phyloP scores from a whole-genome alignment of 345 rosid species.

The Acer yangbiense region DNA sequence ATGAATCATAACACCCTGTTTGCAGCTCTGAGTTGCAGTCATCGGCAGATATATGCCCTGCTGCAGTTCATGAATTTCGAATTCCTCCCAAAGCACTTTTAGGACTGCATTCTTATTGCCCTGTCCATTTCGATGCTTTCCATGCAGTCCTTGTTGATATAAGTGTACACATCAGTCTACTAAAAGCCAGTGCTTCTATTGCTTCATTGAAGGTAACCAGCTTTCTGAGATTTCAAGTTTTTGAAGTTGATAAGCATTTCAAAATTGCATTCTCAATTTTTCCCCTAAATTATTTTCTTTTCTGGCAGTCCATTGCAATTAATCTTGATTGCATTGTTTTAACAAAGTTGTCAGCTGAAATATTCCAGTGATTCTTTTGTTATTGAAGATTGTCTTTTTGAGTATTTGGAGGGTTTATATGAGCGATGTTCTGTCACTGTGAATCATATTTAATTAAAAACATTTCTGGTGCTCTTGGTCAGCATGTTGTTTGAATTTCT shows the following conservation, averaged over 20 bases:
- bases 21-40: slow-evolving; percentile 55
- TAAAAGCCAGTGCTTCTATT: slow-evolving; percentile 53
- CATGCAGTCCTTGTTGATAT: slow-evolving; percentile 85
- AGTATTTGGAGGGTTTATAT: slow-evolving; percentile 39
- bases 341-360: slow-evolving; percentile 23
- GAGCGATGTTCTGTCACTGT: slow-evolving; percentile 40
- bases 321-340: not conserved
- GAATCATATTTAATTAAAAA: not conserved
- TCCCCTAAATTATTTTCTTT: not conserved
- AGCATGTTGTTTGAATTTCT: not conserved
- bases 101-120: slow-evolving; percentile 93
- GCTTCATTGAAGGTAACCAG: slow-evolving; percentile 47
- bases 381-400: slow-evolving; percentile 38
- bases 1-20: slow-evolving; percentile 3
- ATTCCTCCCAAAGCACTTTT: slow-evolving; percentile 93
- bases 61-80: slow-evolving; percentile 81
- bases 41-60: slow-evolving; percentile 53
- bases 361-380: slow-evolving; percentile 41
- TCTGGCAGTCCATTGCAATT: not conserved
- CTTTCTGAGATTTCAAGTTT: slow-evolving; percentile 43
- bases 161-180: slow-evolving; percentile 71
- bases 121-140: slow-evolving; percentile 86
- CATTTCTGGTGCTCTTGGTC: not conserved
- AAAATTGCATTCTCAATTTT: not conserved
- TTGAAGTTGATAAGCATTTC: not conserved